Base-by-base conservation (phyloP, 805 yeast species). In the Candida glaebosa region DNA sequence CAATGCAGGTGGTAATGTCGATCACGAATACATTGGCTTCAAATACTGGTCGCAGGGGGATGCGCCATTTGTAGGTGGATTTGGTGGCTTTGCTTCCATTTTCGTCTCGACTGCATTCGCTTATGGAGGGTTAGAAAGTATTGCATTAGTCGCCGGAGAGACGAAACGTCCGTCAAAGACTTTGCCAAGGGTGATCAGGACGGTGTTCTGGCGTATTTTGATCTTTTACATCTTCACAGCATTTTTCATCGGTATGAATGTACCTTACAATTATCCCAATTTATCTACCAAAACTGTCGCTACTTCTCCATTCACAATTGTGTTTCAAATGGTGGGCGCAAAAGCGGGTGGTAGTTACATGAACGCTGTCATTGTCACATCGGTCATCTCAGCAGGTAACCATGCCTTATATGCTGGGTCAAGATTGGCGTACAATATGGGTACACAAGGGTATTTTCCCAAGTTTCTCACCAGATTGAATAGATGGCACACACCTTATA, bases 351-450 rank as follows among this genome's bases (percentile, higher is more conserved):
- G 71, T 15, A 57, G 67, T 18, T 69, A 67, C 47, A 67, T 69
- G 68, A 78, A 78, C 57, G 82, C 79, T 2, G 76, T 78, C 22
- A 76, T 78, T 45, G 52, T 78, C 58, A 73, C 79, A 5, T 72
- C 81, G 14, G 75, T 77, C 24, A 59, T 78, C 41, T 74, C 81
- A 28, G 79, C 79, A 22, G 77, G 79, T 47, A 76, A 76, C 52
- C 78, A 75, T 45, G 78, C 78, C 3, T 57, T 76, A 18, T 76
- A 61, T 50, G 78, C 79, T 18, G 76, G 78, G 24, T 63, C 75
- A 28, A 61, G 80, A 53, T 65, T 75, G 32, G 63, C 75, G 25
- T 76, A 61, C 51, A 72, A 75, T 38, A 63, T 76, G 60, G 78
- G 79, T 16, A 55, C 70, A 14, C 75, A 75, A 42, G 78, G 78